A percentile compares a stretch with the other conserved stretches of the same genome.
Evolutionary conservation across 2,329 filamentous ascomycete species (phyloP).

Genomic region (Sphaerulina populicola): DNA sequence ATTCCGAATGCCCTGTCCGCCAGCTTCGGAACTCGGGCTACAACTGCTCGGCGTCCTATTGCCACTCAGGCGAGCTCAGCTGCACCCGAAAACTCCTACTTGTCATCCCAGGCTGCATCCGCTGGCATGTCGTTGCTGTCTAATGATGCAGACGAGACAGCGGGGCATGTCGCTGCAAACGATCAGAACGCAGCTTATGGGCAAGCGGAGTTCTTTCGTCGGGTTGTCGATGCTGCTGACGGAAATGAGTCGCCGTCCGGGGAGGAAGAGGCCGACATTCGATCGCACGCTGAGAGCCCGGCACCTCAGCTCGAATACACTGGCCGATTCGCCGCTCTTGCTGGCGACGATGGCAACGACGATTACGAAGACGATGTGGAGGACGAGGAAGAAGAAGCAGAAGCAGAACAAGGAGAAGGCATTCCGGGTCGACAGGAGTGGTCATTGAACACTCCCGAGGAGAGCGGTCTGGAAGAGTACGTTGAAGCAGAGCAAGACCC

Average conservation of each 20-base stretch:
- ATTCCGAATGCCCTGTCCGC: conserved; percentile 19
- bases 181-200: conserved; percentile 4
- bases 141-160: conserved; percentile 15
- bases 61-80: conserved; percentile 6
- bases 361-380: conserved; percentile 14
- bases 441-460: conserved; percentile 1
- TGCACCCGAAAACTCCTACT: conserved; percentile 15
- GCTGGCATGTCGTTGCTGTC: conserved; percentile 20
- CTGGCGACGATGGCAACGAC: conserved; percentile 9
- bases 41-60: not conserved
- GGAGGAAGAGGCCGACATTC: not conserved
- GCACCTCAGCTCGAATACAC: not conserved
- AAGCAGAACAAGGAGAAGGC: not conserved
- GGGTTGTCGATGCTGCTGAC: conserved; percentile 1
- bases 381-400: conserved; percentile 4
- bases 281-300: not conserved
- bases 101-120: conserved; percentile 16
- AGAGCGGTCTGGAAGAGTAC: conserved; percentile 8
- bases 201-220: conserved; percentile 10
- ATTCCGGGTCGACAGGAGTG: not conserved
- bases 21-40: conserved; percentile 18
- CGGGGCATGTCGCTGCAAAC: not conserved
- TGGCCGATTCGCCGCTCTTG: conserved; percentile 11
- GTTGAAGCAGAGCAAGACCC: conserved; percentile 11
- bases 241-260: not conserved